Conservation (phyloP, 805 yeast genomes). For the Starmerella roubikii region DNA sequence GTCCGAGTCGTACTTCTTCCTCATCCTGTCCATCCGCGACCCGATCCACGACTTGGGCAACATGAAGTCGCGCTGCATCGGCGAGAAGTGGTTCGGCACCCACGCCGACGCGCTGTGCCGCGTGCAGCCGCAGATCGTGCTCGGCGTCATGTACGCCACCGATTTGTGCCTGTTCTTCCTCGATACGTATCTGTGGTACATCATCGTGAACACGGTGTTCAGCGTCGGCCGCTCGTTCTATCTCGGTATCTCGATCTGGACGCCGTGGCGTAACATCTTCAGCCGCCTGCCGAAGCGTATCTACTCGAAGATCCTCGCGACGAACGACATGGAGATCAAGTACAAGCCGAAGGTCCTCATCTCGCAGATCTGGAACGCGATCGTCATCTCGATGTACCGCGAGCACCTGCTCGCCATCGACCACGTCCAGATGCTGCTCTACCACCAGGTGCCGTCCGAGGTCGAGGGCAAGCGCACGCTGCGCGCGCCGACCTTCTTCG, state of each 20-base stretch:
- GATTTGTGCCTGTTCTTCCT: slow-evolving; percentile 92
- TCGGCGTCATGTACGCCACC: slow-evolving; percentile 85
- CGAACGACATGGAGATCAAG: slow-evolving; percentile 98
- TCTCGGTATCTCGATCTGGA: slow-evolving; percentile 95
- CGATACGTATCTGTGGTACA: slow-evolving; percentile 99
- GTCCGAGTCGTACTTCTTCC: slow-evolving; percentile 81
- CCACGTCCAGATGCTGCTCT: slow-evolving; percentile 91
- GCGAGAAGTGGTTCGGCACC: slow-evolving; percentile 78
- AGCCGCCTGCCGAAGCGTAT: slow-evolving; percentile 97
- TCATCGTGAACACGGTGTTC: slow-evolving; percentile 84
- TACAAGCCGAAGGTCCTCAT: slow-evolving; percentile 96
- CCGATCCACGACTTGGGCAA: slow-evolving; percentile 83
- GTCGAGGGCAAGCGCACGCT: slow-evolving; percentile 96
- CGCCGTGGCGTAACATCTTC: slow-evolving; percentile 99
- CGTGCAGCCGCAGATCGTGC: slow-evolving; percentile 76
- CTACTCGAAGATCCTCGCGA: slow-evolving; percentile 92
- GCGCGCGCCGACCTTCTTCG: slow-evolving; percentile 98
- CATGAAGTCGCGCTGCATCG: slow-evolving; percentile 83
- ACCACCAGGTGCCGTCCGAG: slow-evolving; percentile 97
- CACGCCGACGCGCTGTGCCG: slow-evolving; percentile 44
- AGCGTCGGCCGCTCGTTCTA: slow-evolving; percentile 97
- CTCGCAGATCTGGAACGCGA: slow-evolving; percentile 98
- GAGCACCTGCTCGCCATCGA: slow-evolving; percentile 96
- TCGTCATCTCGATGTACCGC: slow-evolving; percentile 98
- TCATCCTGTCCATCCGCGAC: slow-evolving; percentile 80